These are phyloP conservation scores for Clonostachys byssicola DNA, from an alignment of 2,329 filamentous ascomycete genomes.

Conservation along the genomic window DNA sequence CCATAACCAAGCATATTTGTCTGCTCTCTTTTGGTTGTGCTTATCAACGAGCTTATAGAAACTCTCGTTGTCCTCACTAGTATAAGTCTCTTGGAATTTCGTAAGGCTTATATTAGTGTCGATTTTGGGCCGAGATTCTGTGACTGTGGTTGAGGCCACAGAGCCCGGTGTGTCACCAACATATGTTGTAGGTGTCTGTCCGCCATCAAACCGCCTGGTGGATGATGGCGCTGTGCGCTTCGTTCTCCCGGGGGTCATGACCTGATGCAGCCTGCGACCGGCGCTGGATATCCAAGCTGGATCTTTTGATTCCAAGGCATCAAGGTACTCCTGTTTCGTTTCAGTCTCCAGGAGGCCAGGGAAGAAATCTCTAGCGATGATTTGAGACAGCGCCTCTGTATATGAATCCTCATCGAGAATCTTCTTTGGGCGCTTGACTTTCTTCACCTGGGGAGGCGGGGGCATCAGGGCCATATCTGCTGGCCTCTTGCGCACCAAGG, in stretches of 20 bases:
- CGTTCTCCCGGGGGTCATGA: conserved; percentile 70
- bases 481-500: conserved; percentile 61
- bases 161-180: conserved; percentile 72
- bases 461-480: conserved; percentile 74
- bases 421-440: conserved; percentile 84
- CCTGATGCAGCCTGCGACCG: conserved; percentile 64
- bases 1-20: conserved; percentile 89
- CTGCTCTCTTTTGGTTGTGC: conserved; percentile 78
- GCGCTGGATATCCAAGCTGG: conserved; percentile 82
- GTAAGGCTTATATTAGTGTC: conserved; percentile 78
- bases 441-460: conserved; percentile 78
- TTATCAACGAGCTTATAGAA: conserved; percentile 91
- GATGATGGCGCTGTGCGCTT: conserved; percentile 21
- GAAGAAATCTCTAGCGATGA: conserved; percentile 96
- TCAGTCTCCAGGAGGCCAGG: conserved; percentile 84
- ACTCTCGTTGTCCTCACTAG: conserved; percentile 95
- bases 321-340: conserved; percentile 86
- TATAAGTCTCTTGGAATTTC: conserved; percentile 88
- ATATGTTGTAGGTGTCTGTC: conserved; percentile 61
- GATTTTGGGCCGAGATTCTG: conserved; percentile 41
- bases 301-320: conserved; percentile 84
- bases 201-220: conserved; percentile 15
- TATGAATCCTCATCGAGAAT: conserved; percentile 94
- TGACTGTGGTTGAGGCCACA: conserved; percentile 30
- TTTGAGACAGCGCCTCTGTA: conserved; percentile 83